phyloP scores from a whole-genome alignment of 139 green algal genomes.

The Volvox africanus region DNA sequence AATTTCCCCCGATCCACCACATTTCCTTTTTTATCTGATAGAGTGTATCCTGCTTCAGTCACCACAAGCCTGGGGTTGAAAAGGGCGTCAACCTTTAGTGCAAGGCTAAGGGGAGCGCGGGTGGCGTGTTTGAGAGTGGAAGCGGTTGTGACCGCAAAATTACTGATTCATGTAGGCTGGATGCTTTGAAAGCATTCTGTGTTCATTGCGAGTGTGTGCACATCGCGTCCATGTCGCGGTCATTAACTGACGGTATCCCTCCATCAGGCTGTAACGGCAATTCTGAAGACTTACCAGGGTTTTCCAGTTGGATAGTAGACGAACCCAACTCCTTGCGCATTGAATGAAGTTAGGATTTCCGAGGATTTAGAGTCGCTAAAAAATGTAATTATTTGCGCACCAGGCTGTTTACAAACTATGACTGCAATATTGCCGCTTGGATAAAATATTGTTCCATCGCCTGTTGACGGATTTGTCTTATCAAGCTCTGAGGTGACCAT shows the following conservation, averaged over 20 bases:
- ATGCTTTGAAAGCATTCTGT: no score
- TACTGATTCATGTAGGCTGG: no score
- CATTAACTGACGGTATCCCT: background rate
- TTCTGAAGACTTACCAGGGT: conserved; percentile 41
- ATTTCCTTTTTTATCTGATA: conserved; percentile 44
- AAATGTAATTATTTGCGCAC: conserved; percentile 32
- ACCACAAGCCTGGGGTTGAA: conserved; percentile 48
- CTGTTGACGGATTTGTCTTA: conserved; percentile 29
- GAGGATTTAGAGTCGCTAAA: background rate
- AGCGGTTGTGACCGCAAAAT: no score
- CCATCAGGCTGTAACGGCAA: background rate
- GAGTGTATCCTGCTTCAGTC: conserved; percentile 13
- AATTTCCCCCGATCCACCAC: conserved; percentile 44
- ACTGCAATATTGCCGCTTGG: conserved; percentile 34
- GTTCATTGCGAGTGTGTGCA: no score
- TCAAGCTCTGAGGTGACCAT: conserved; percentile 24
- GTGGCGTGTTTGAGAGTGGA: no score
- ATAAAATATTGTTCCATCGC: conserved; percentile 49
- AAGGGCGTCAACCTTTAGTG: no score
- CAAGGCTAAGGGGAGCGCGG: no score
- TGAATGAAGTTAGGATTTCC: conserved; percentile 43
- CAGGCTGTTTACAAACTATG: conserved; percentile 32
- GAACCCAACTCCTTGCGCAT: conserved; percentile 42
- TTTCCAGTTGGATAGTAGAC: conserved; percentile 48
- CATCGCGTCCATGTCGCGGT: no score